Evolutionary conservation across 2,329 filamentous ascomycete species (phyloP).

Genomic region (Chrysoporthe cubensis): DNA sequence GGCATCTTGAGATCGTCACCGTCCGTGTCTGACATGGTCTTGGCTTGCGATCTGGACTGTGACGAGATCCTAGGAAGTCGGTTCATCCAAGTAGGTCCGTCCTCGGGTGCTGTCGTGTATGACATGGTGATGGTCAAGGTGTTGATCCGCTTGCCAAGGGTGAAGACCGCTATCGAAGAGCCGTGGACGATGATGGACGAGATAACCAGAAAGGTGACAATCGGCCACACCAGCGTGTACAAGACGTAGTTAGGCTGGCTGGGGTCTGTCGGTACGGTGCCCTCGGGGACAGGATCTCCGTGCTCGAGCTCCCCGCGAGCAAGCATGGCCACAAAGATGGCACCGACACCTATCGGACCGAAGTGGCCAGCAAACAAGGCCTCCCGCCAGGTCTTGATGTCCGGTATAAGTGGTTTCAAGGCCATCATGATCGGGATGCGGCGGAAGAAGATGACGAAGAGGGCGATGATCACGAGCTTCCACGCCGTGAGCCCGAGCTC

Average conservation of each 20-base stretch:
- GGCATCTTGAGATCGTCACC: constrained; percentile 65
- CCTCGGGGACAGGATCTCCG: constrained; percentile 73
- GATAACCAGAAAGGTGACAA: constrained; percentile 92
- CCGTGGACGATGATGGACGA: constrained; percentile 94
- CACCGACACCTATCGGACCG: constrained; percentile 94
- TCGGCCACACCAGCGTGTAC: constrained; percentile 90
- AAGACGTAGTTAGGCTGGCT: constrained; percentile 66
- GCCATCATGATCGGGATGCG: constrained; percentile 93
- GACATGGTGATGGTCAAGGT: constrained; percentile 94
- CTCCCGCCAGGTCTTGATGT: constrained; percentile 97
- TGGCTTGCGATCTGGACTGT: constrained; percentile 78
- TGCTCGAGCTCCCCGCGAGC: constrained; percentile 89
- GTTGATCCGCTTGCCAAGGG: constrained; percentile 96
- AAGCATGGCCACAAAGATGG: constrained; percentile 92
- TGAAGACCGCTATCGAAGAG: constrained; percentile 98
- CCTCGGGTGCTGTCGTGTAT: constrained; percentile 87
- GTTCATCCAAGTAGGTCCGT: constrained; percentile 94
- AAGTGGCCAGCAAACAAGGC: constrained; percentile 97
- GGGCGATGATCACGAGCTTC: constrained; percentile 89
- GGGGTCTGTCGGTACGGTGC: constrained; percentile 58
- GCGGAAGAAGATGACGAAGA: constrained; percentile 93
- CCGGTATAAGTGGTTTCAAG: constrained; percentile 90
- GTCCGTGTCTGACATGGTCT: constrained; percentile 81
- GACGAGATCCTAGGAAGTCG: constrained; percentile 74
- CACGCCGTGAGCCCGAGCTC: constrained; percentile 79